Base-by-base conservation (phyloP, 2,329 filamentous ascomycete species). In the Sporothrix dimorphospora region DNA sequence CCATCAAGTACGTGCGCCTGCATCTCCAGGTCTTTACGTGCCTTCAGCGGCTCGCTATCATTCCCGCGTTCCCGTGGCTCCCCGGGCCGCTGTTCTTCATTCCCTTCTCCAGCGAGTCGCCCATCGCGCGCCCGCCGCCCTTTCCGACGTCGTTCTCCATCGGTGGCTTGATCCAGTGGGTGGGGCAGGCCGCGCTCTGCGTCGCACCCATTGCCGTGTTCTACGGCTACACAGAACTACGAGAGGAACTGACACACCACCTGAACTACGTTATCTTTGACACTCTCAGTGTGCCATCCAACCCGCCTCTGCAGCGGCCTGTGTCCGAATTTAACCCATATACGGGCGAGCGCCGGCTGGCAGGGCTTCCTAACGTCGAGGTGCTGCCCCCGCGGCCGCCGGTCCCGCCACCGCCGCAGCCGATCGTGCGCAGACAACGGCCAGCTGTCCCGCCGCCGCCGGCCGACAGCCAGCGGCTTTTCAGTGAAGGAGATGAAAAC, bases 21-120 rank as follows among this genome's bases (percentile, higher is more conserved):
- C 87, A 89, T 74, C 76, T 89, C 0, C 84, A 87, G 69, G 77
- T 88, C 4, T 88, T 83, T 74, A 80, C 84, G n/a, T 83, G 84
- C 27, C 78, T 89, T 59, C 87, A 89, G 74, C 82, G 85, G 65
- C 79, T 87, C 8, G 84, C 84, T 7, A 78, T 89, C 16, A 79
- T 85, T 57, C 79, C 85, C 0, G 77, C 79, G 14, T 80, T 75
- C 14, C 79, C 79, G 8, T 80, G 78, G 78, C 78, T 89, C 2
- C 87, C 88, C 0, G 78, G 77, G 8, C 79, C 80, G 49, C 80
- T 78, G 5, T 90, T 85, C 77, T 89, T 89, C 75, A 76, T 89
- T 21, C 87, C 88, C 0, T 89, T 88, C 65, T 84, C 85, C 16
- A n/a, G 67, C 14, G 76, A 80, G 8, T 79, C 82, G 14, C 89